These are phyloP conservation scores for Quillaja saponaria DNA, from an alignment of 306 rosid genomes.

Conservation along the genomic window DNA sequence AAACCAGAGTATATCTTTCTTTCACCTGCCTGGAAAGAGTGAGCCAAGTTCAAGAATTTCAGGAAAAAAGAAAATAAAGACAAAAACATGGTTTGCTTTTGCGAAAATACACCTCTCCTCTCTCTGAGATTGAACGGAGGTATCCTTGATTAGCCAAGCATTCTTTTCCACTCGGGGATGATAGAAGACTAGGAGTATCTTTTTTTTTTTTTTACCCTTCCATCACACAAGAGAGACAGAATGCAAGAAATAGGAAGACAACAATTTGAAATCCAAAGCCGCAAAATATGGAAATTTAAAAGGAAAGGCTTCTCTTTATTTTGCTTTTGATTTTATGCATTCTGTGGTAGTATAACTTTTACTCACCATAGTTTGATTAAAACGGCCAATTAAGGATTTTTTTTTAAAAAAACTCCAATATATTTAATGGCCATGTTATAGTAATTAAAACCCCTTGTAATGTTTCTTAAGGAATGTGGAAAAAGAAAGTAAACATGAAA, in stretches of 20 bases:
- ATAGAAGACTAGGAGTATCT: neutral
- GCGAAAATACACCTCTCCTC: no score
- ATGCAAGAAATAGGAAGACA: neutral
- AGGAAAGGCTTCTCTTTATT: conserved; percentile 17
- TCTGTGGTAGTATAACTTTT: conserved; percentile 17
- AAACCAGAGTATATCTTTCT: conserved; percentile 35
- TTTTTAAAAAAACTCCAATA: no score
- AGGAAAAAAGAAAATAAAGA: neutral
- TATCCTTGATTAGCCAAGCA: no score
- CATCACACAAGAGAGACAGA: conserved; percentile 5
- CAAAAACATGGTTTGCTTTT: neutral
- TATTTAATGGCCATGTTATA: no score
- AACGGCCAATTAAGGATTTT: no score
- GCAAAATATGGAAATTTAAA: conserved; percentile 24
- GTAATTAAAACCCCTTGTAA: no score
- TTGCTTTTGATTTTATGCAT: conserved; percentile 17
- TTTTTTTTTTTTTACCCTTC: neutral
- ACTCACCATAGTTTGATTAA: neutral
- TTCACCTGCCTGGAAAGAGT: conserved; percentile 22
- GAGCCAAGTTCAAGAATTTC: conserved; percentile 3
- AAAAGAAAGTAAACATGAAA: no score
- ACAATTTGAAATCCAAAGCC: conserved; percentile 26
- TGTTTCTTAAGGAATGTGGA: conserved; percentile 4
- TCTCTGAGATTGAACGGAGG: no score
- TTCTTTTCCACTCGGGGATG: neutral